These are phyloP conservation scores for Murraya koenigii DNA, from an alignment of 345 rosid genomes.

Conservation along the genomic window DNA sequence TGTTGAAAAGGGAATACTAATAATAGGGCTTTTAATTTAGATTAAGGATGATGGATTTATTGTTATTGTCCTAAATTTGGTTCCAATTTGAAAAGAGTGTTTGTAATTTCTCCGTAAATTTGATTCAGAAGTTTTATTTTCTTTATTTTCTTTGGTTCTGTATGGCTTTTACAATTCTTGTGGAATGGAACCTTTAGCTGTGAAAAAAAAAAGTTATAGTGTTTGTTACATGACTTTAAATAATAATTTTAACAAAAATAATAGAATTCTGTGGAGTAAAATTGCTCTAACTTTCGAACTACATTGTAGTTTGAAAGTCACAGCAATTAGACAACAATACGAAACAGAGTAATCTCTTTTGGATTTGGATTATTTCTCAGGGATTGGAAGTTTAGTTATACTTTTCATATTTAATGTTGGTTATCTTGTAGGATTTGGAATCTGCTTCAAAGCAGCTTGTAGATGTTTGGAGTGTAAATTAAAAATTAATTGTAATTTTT, in stretches of 20 bases:
- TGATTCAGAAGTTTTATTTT: background rate
- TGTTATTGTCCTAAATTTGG: background rate
- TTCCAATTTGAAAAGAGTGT: background rate
- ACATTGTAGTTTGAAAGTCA: background rate
- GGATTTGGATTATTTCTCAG: background rate
- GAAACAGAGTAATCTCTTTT: background rate
- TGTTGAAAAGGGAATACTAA: background rate
- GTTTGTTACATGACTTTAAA: no score
- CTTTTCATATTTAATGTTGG: background rate
- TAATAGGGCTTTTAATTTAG: background rate
- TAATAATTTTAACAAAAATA: no score
- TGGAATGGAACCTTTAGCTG: background rate
- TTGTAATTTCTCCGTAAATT: background rate
- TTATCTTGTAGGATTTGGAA: background rate
- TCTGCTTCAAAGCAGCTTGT: background rate
- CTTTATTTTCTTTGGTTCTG: background rate
- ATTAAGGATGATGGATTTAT: background rate
- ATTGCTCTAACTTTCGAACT: background rate
- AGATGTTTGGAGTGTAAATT: background rate
- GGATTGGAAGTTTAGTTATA: background rate
- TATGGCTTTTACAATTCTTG: background rate
- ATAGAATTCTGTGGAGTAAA: no score
- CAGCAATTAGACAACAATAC: background rate
- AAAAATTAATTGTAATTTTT: background rate
- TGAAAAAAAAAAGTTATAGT: no score